A percentile compares a stretch with the other conserved stretches of the same genome.
phyloP scores from a whole-genome alignment of 768 basidiomycete species.

The Russula virescens region DNA sequence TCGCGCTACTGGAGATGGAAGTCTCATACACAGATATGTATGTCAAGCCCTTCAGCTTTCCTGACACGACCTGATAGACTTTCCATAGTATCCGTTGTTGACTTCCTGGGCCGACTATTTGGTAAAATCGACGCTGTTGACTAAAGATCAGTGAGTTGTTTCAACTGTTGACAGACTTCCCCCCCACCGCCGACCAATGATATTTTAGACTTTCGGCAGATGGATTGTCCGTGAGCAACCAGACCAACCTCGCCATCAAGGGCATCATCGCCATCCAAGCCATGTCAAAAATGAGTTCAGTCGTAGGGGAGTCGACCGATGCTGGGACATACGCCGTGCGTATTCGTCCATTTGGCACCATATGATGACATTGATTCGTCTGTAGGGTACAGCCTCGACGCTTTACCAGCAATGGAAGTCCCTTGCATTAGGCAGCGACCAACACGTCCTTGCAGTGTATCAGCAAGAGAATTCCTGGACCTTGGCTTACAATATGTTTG shows the following conservation, averaged over 20 bases:
- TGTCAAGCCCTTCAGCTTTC: conserved; percentile 1
- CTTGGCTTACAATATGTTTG: conserved; percentile 57
- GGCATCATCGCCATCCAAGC: conserved; percentile 62
- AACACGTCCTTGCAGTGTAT: conserved; percentile 7
- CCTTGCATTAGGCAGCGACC: conserved; percentile 7
- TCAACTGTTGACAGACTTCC: conserved; percentile 42
- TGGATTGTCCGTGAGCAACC: conserved; percentile 38
- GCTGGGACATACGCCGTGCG: conserved; percentile 28
- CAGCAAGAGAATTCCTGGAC: conserved; percentile 41
- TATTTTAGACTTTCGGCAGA: conserved; percentile 19
- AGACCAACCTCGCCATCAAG: conserved; percentile 68
- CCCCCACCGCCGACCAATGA: conserved; percentile 1
- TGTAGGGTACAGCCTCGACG: not conserved
- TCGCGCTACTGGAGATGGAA: conserved; percentile 27
- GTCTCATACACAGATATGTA: conserved; percentile 25
- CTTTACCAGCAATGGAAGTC: conserved; percentile 16
- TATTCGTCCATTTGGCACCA: not conserved
- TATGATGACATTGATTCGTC: not conserved
- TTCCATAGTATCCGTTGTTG: conserved; percentile 27
- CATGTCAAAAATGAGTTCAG: conserved; percentile 49
- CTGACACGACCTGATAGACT: not conserved
- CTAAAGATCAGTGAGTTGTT: conserved; percentile 44
- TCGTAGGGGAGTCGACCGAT: conserved; percentile 23
- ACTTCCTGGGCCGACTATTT: conserved; percentile 33
- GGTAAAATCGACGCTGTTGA: conserved; percentile 40